These are phyloP conservation scores for Geotrichum bryndzae DNA, from an alignment of 1,139 yeast species.

Conservation along the genomic window DNA sequence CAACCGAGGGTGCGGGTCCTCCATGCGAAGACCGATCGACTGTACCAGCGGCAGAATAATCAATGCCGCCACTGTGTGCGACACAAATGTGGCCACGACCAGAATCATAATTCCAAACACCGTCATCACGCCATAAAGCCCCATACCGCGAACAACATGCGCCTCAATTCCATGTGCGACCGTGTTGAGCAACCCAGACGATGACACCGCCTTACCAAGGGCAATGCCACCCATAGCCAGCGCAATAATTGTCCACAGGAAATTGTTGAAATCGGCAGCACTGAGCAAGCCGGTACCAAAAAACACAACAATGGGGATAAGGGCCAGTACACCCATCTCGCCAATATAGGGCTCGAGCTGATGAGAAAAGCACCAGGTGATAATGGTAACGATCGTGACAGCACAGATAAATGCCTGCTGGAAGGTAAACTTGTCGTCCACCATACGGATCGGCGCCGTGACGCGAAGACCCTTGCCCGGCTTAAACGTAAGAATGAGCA, in stretches of 20 bases:
- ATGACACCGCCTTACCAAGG: slow-evolving; percentile 82
- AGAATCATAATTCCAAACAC: slow-evolving; percentile 75
- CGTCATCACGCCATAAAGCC: slow-evolving; percentile 61
- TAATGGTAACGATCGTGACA: slow-evolving; percentile 65
- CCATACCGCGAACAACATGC: slow-evolving; percentile 49
- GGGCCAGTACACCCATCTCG: slow-evolving; percentile 83
- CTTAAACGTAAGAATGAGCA: slow-evolving; percentile 62
- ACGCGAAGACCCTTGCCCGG: slow-evolving; percentile 42
- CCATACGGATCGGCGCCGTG: slow-evolving; percentile 54
- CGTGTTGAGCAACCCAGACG: slow-evolving; percentile 77
- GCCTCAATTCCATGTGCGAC: slow-evolving; percentile 65
- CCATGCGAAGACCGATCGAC: slow-evolving; percentile 72
- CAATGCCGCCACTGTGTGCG: slow-evolving; percentile 93
- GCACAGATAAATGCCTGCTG: slow-evolving; percentile 63
- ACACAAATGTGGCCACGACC: slow-evolving; percentile 85
- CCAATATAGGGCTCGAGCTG: slow-evolving; percentile 68
- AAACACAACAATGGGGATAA: slow-evolving; percentile 74
- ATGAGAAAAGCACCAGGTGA: slow-evolving; percentile 79
- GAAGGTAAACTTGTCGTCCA: slow-evolving; percentile 60
- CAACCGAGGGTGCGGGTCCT: slow-evolving; percentile 61
- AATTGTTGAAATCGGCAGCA: slow-evolving; percentile 84
- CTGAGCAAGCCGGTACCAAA: slow-evolving; percentile 83
- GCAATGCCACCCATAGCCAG: slow-evolving; percentile 97
- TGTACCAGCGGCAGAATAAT: slow-evolving; percentile 83
- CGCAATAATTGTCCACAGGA: slow-evolving; percentile 88